These are phyloP conservation scores for Dissophora globulifera DNA, from an alignment of 192 early-diverging fungal species.

Conservation along the genomic window DNA sequence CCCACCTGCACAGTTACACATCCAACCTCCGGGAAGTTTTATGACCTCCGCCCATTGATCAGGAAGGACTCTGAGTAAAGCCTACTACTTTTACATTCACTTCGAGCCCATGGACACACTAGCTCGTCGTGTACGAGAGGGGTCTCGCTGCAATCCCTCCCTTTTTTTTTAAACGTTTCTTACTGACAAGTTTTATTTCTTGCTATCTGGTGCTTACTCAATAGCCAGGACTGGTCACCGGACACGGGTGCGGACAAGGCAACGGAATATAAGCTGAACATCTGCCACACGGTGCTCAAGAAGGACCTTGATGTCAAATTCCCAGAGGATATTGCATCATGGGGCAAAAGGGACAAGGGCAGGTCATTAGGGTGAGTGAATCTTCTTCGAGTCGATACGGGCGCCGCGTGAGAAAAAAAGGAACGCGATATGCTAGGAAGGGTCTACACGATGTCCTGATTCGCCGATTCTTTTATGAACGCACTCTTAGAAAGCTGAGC, in stretches of 20 bases:
- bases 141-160: no score
- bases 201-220: no score
- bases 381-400: no score
- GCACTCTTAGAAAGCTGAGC: constrained; percentile 30
- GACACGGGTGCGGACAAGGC: constrained; percentile 26
- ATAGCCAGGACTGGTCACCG: constrained; percentile 39
- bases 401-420: no score
- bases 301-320: constrained; percentile 39
- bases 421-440: no score
- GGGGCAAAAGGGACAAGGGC: constrained; percentile 46
- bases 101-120: no score
- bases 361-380: constrained; percentile 46
- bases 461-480: not conserved
- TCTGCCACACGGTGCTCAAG: constrained; percentile 33
- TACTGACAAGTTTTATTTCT: no score
- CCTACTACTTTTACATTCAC: not conserved
- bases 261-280: constrained; percentile 27
- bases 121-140: no score
- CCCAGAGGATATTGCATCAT: constrained; percentile 32
- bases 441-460: not conserved
- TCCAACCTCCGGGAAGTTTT: constrained; percentile 36
- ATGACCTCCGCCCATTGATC: constrained; percentile 41
- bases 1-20: constrained; percentile 41
- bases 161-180: no score
- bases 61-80: constrained; percentile 42